Evolutionary conservation across 2,329 filamentous ascomycete species (phyloP).

Genomic region (Xylariaceae sp.): DNA sequence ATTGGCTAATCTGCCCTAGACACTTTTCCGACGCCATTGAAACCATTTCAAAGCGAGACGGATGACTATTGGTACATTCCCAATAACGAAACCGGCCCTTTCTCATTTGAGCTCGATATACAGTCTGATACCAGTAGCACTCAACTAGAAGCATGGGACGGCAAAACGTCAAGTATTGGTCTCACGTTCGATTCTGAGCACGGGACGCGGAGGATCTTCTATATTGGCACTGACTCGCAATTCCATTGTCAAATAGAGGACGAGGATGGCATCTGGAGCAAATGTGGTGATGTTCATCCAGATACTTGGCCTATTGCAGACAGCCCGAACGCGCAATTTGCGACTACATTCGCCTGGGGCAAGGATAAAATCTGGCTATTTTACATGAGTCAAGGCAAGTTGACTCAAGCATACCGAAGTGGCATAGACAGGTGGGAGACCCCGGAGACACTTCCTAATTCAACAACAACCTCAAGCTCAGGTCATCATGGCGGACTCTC

Average conservation of each 20-base stretch:
- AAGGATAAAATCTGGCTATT: constrained; percentile 28
- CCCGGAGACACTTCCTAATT: constrained; percentile 19
- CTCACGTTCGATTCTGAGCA: constrained; percentile 11
- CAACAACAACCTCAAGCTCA: neutral
- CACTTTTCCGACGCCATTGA: neutral
- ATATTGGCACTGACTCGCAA: constrained; percentile 25
- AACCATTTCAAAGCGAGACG: neutral
- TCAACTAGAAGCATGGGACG: constrained; percentile 15
- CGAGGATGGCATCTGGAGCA: constrained; percentile 3
- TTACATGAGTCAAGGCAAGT: constrained; percentile 25
- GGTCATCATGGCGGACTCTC: constrained; percentile 1
- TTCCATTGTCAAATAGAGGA: constrained; percentile 25
- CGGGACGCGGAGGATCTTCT: constrained; percentile 11
- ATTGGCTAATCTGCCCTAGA: no score
- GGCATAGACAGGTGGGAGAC: constrained; percentile 25
- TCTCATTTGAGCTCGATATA: neutral
- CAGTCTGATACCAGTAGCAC: neutral
- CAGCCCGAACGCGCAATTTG: constrained; percentile 25
- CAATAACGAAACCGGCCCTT: constrained; percentile 6
- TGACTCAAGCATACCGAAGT: constrained; percentile 27
- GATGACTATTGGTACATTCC: neutral
- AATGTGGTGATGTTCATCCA: constrained; percentile 1
- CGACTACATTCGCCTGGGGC: constrained; percentile 22
- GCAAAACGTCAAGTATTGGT: constrained; percentile 4
- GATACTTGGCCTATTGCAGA: constrained; percentile 33